A percentile compares a stretch with the other conserved stretches of the same genome.
phyloP scores from a whole-genome alignment of 2,329 filamentous ascomycete species.

The Aspergillus ochraceoroseus region DNA sequence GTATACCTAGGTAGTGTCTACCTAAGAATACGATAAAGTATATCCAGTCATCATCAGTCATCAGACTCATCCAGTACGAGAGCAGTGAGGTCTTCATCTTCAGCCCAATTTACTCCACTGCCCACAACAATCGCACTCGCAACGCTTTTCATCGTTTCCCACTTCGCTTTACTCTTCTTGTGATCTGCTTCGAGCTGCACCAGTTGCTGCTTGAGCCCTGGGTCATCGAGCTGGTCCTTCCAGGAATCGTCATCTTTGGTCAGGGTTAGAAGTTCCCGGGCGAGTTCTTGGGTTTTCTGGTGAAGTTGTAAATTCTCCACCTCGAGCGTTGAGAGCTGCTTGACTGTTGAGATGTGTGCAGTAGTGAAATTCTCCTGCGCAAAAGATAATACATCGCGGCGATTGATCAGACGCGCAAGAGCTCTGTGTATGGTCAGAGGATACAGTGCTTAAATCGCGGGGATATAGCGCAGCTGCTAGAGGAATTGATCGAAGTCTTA shows the following conservation, averaged over 20 bases:
- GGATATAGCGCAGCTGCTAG: slow-evolving; percentile 15
- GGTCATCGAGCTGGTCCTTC: slow-evolving; percentile 52
- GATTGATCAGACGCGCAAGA: slow-evolving; percentile 60
- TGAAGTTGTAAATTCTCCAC: slow-evolving; percentile 55
- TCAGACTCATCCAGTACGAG: slow-evolving; percentile 68
- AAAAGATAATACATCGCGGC: slow-evolving; percentile 63
- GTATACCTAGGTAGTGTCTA: no score
- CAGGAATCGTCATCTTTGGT: slow-evolving; percentile 52
- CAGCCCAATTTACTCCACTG: slow-evolving; percentile 77
- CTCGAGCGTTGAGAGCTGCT: slow-evolving; percentile 54
- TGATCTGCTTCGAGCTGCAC: slow-evolving; percentile 55
- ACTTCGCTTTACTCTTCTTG: slow-evolving; percentile 59
- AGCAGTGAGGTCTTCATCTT: slow-evolving; percentile 61
- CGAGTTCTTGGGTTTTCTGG: slow-evolving; percentile 59
- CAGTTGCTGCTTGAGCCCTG: slow-evolving; percentile 53
- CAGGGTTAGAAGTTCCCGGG: slow-evolving; percentile 59
- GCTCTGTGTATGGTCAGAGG: slow-evolving; percentile 50
- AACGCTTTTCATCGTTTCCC: slow-evolving; percentile 71
- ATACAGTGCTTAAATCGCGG: no score
- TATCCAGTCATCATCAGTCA: slow-evolving; percentile 37
- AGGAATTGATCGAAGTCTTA: slow-evolving; percentile 35
- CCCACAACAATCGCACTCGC: slow-evolving; percentile 73
- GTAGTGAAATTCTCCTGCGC: slow-evolving; percentile 57
- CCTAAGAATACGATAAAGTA: no score
- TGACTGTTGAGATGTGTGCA: slow-evolving; percentile 49